Percentiles rank a stretch among this genome's conserved stretches.
phyloP scores from a whole-genome alignment of 2,329 filamentous ascomycete species.

The Lecanosticta acicola region DNA sequence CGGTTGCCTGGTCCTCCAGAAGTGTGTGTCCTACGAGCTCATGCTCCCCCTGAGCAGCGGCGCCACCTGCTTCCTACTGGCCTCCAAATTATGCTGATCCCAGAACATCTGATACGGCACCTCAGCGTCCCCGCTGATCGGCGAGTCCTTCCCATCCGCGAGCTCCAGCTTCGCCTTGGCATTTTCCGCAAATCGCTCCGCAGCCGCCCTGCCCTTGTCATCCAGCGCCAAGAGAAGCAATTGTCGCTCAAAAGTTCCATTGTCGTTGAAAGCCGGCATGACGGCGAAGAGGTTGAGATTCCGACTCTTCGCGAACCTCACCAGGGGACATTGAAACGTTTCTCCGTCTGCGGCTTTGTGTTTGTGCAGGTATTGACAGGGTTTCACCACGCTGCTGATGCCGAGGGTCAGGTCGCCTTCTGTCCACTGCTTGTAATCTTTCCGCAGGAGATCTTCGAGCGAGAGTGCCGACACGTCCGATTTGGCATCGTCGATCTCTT shows the following conservation, averaged over 20 bases:
- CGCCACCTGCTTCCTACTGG: conserved; percentile 59
- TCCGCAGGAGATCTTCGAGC: conserved; percentile 64
- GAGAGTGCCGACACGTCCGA: conserved; percentile 57
- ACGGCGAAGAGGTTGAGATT: conserved; percentile 58
- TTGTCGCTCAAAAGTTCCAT: conserved; percentile 58
- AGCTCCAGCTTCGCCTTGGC: conserved; percentile 51
- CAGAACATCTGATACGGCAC: conserved; percentile 51
- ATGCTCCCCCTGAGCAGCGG: conserved; percentile 52
- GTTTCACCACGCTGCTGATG: conserved; percentile 60
- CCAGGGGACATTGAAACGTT: conserved; percentile 48
- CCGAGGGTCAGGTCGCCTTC: conserved; percentile 55
- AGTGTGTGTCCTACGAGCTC: conserved; percentile 11
- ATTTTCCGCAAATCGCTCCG: conserved; percentile 49
- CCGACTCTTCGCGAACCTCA: conserved; percentile 52
- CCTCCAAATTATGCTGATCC: conserved; percentile 56
- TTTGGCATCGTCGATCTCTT: conserved; percentile 59
- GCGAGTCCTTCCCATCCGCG: conserved; percentile 46
- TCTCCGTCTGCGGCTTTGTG: conserved; percentile 40
- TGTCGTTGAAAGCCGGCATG: conserved; percentile 61
- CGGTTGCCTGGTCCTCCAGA: too few species aligned
- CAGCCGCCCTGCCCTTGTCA: conserved; percentile 47
- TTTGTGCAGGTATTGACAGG: conserved; percentile 54
- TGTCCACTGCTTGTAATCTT: conserved; percentile 80
- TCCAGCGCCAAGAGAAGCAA: conserved; percentile 58
- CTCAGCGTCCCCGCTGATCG: conserved; percentile 38